A percentile compares a stretch with the other conserved stretches of the same genome.
Evolutionary conservation across 768 basidiomycete genomes (phyloP).

Genomic region (Lactarius akahatsu): DNA sequence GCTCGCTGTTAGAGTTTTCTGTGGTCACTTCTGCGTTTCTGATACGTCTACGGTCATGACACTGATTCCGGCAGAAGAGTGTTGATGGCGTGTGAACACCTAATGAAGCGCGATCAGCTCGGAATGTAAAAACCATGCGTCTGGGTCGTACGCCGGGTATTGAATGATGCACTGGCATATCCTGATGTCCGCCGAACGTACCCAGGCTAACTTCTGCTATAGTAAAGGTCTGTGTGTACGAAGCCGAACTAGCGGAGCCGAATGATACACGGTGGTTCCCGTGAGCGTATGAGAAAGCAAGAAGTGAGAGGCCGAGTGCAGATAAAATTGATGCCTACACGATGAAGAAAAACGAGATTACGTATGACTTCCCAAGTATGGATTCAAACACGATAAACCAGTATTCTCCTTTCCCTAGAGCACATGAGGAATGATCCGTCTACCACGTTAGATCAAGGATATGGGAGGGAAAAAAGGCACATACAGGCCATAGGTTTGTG

Average conservation of each 20-base stretch:
- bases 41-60: no score
- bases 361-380: conserved; percentile 12
- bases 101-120: not conserved
- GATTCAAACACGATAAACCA: conserved; percentile 13
- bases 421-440: not conserved
- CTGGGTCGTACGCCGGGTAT: not conserved
- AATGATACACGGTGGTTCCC: not conserved
- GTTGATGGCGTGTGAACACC: not conserved
- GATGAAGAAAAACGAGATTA: conserved; percentile 14
- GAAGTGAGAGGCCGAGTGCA: not conserved
- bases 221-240: not conserved
- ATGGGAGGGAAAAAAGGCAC: not conserved
- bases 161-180: not conserved
- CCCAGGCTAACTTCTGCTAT: not conserved
- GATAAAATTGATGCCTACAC: not conserved
- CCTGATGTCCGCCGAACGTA: not conserved
- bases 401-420: not conserved
- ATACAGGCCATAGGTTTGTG: not conserved
- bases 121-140: not conserved
- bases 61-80: not conserved
- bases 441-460: not conserved
- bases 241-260: not conserved
- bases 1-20: not conserved
- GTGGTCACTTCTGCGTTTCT: not conserved
- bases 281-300: not conserved